Evolutionary conservation across 495 filamentous ascomycete genomes (phyloP), one percentile per base, ranked within the genome.

Genomic region (Rhizodiscina lignyota): DNA sequence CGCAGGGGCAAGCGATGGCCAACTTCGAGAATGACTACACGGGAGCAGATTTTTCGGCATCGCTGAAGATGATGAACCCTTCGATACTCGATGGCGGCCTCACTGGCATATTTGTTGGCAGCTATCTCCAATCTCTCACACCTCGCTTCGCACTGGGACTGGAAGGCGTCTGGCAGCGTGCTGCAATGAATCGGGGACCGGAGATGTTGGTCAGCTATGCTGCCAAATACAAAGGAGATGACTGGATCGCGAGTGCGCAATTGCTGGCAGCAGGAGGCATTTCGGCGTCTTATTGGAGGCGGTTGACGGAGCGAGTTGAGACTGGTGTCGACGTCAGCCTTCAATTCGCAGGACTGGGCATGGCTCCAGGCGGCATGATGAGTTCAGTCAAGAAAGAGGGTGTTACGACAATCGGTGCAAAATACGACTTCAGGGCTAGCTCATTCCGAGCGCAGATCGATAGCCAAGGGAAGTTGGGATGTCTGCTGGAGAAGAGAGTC

Each of bases 401-500:
- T 30, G 68, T 79, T 33, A 84, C 89, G 37, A 79, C 85, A 27
- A 66, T 94, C 47, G 91, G 89, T 50, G 84, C 83, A 46, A 99
- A 96, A 62, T 99, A 99, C 56, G 89, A 96, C 52, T 99, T 99
- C 75, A 69, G 83, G 39, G 77, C 81, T 52, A 87, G 83, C 24
- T 86, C 81, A 6, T 93, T 94, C 71, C 72, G 86, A 42, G 89
- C 87, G 16, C 91, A 96, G 60, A 68, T 99, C 35, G 89, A 99
- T 60, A 87, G 83, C 50, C 72, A 82, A 41, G 91, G 91, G 47
- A 89, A 85, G 65, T 68, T 99, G 43, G 79, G 77, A 60, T 89
- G 82, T 52, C 65, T 94, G 47, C 64, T 96, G 40, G 91, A 99
- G 68, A 96, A 94, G 74, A 72, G 83, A 47, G 76, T 99, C 50